Evolutionary conservation across 768 basidiomycete genomes (phyloP).

Genomic region (Boletus tomentosulus): DNA sequence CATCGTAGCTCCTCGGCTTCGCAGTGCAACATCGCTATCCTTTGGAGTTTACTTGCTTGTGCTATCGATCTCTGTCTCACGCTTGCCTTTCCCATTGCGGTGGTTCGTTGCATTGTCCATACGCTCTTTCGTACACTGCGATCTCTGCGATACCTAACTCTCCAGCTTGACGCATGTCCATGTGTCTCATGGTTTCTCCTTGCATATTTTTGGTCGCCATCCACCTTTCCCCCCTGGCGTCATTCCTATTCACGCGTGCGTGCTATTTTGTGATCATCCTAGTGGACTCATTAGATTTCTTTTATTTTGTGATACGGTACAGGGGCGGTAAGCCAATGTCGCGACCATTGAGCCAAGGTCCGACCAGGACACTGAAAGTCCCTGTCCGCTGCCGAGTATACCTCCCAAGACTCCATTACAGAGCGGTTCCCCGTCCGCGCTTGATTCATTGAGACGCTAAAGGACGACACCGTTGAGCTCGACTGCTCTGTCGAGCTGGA

Average conservation of each 20-base stretch:
- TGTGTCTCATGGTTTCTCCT: slow-evolving; percentile 5
- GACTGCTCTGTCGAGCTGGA: slow-evolving; percentile 72
- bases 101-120: slow-evolving; percentile 15
- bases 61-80: slow-evolving; percentile 22
- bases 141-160: slow-evolving; percentile 17
- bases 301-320: too few species aligned
- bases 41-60: slow-evolving; percentile 17
- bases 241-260: too few species aligned
- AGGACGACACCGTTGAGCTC: slow-evolving; percentile 60
- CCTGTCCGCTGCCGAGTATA: slow-evolving; percentile 49
- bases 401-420: slow-evolving; percentile 50
- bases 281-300: too few species aligned
- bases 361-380: slow-evolving; percentile 40
- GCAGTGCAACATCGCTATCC: slow-evolving; percentile 17
- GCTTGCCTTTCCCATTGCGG: slow-evolving; percentile 10
- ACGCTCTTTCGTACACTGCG: not conserved
- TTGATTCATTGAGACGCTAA: slow-evolving; percentile 67
- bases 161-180: slow-evolving; percentile 5
- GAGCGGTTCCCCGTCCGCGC: slow-evolving; percentile 47
- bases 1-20: not conserved
- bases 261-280: too few species aligned
- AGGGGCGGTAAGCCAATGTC: slow-evolving; percentile 25
- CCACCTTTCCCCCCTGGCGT: not conserved
- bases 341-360: slow-evolving; percentile 58
- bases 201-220: slow-evolving; percentile 15